These are phyloP conservation scores for Craspedostauros australis DNA, from an alignment of 108 stramenopile genomes.

Conservation along the genomic window DNA sequence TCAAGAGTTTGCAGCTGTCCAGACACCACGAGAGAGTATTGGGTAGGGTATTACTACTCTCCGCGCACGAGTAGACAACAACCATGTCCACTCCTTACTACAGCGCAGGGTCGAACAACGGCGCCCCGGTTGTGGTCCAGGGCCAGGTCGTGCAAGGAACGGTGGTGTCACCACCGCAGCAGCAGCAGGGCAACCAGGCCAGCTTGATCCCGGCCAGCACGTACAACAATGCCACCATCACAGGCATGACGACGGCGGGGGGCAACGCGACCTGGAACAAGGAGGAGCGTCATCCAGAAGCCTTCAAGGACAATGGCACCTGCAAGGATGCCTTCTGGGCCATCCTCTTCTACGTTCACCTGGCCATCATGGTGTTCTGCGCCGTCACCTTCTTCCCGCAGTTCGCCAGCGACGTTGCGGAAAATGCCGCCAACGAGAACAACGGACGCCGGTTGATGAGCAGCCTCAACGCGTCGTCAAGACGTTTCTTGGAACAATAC, in stretches of 20 bases:
- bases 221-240: not conserved
- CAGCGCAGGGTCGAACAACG: not conserved
- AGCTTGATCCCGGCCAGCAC: not conserved
- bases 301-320: too few species aligned
- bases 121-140: constrained; percentile 13
- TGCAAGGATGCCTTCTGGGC: constrained; percentile 63
- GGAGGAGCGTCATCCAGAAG: constrained; percentile 41
- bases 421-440: too few species aligned
- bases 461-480: constrained; percentile 14
- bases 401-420: constrained; percentile 44
- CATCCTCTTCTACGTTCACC: constrained; percentile 54
- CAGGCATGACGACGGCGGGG: too few species aligned
- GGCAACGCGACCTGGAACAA: too few species aligned
- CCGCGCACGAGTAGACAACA: not conserved
- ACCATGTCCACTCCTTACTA: constrained; percentile 6
- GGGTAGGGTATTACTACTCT: too few species aligned
- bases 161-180: not conserved
- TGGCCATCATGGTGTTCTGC: constrained; percentile 37
- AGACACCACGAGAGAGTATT: too few species aligned
- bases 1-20: too few species aligned
- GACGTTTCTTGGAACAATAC: too few species aligned
- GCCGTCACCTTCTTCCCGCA: constrained; percentile 36
- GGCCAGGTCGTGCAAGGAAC: constrained; percentile 3
- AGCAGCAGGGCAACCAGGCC: not conserved
- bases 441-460: not conserved